These are phyloP conservation scores for Sugiyamaella smithiae DNA, from an alignment of 805 yeast species.

Conservation along the genomic window DNA sequence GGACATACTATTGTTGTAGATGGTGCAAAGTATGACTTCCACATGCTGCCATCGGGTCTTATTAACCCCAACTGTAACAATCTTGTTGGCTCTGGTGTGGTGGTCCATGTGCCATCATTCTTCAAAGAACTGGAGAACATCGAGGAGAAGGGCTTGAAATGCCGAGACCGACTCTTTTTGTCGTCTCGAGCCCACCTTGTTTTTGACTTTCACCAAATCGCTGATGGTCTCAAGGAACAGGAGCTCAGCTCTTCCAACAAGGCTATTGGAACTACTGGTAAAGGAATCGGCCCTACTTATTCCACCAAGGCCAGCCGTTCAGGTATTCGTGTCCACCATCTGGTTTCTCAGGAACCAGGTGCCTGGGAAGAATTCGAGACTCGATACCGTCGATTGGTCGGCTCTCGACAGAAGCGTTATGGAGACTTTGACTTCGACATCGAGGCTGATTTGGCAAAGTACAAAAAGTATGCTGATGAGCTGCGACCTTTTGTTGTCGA, in stretches of 20 bases:
- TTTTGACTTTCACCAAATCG: slow-evolving; percentile 96
- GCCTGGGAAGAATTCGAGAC: slow-evolving; percentile 91
- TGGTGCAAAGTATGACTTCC: slow-evolving; percentile 90
- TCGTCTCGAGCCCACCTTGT: slow-evolving; percentile 95
- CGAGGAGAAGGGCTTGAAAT: slow-evolving; percentile 73
- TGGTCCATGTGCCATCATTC: slow-evolving; percentile 89
- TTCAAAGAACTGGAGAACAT: slow-evolving; percentile 81
- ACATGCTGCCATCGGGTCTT: slow-evolving; percentile 97
- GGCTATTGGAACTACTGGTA: slow-evolving; percentile 96
- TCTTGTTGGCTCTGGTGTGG: slow-evolving; percentile 94
- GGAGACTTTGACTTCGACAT: slow-evolving; percentile 88
- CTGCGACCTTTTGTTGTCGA: slow-evolving; percentile 92
- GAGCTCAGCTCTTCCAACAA: slow-evolving; percentile 80
- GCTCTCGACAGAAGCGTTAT: slow-evolving; percentile 82
- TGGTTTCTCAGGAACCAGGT: slow-evolving; percentile 82
- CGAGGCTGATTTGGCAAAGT: slow-evolving; percentile 74
- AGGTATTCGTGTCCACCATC: slow-evolving; percentile 94
- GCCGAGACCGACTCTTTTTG: slow-evolving; percentile 74
- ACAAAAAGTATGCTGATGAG: slow-evolving; percentile 67
- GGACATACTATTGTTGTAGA: slow-evolving; percentile 97
- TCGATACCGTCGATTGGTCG: slow-evolving; percentile 71
- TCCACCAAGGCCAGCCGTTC: slow-evolving; percentile 96
- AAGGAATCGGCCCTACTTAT: slow-evolving; percentile 98
- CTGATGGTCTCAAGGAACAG: slow-evolving; percentile 91
- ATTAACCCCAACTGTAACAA: slow-evolving; percentile 90